phyloP scores from a whole-genome alignment of 202 grass and related monocot species.

The Cymbopogon flexuosus region DNA sequence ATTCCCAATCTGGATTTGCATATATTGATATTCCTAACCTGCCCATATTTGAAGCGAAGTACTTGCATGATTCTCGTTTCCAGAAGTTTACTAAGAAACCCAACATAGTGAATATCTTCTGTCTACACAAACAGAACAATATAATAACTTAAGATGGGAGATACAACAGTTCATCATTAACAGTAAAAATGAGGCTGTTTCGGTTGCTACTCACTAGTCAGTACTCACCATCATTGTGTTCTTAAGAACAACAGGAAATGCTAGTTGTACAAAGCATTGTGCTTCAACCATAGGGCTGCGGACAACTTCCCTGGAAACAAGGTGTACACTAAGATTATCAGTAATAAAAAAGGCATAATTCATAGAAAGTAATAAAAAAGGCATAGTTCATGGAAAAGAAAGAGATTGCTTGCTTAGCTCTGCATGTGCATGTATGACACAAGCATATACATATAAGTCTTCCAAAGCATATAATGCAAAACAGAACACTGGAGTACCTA shows the following conservation, averaged over 20 bases:
- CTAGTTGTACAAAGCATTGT: conserved; percentile 94
- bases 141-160: conserved; percentile 21
- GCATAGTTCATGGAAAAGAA: conserved; percentile 26
- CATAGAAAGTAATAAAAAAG: conserved; percentile 19
- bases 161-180: neutral
- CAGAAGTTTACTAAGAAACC: conserved; percentile 95
- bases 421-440: neutral
- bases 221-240: conserved; percentile 77
- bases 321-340: conserved; percentile 10
- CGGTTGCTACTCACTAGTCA: conserved; percentile 22
- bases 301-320: conserved; percentile 81
- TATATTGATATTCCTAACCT: conserved; percentile 49
- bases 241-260: conserved; percentile 83
- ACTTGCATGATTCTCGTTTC: conserved; percentile 99
- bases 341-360: conserved; percentile 29
- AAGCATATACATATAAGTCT: conserved; percentile 20
- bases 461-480: conserved; percentile 15
- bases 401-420: conserved; percentile 12
- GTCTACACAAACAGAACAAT: conserved; percentile 43
- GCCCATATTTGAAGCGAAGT: conserved; percentile 97
- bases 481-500: conserved; percentile 53
- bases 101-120: conserved; percentile 95
- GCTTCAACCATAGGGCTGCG: conserved; percentile 98
- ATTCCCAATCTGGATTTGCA: conserved; percentile 5
- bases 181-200: conserved; percentile 11